Conservation (phyloP, 345 rosid species). For the Lepidium aucheri region DNA sequence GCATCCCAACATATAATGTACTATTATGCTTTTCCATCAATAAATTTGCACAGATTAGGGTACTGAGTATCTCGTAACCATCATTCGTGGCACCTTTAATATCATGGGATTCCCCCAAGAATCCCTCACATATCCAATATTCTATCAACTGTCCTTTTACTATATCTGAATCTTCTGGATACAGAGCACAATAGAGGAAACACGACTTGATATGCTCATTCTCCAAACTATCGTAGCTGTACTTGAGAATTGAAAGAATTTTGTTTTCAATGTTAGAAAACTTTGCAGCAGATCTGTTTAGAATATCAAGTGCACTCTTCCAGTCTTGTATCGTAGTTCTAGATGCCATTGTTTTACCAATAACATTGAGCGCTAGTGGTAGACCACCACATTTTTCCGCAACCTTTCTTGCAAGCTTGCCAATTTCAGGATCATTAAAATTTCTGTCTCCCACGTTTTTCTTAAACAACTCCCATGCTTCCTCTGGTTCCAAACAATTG, state of each 20-base stretch:
- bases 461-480: background rate
- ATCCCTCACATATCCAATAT: background rate
- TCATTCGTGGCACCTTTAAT: background rate
- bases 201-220: background rate
- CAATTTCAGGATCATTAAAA: background rate
- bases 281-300: background rate
- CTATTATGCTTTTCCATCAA: too few relatives aligned
- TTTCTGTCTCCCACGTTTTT: background rate
- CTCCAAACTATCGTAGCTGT: background rate
- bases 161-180: background rate
- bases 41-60: background rate
- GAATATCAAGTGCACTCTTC: background rate
- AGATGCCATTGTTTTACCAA: constrained; percentile 21
- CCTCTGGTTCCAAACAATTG: background rate
- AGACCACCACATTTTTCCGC: background rate
- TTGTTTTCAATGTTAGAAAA: background rate
- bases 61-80: background rate
- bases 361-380: background rate
- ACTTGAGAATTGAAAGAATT: background rate
- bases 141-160: background rate
- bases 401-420: background rate
- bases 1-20: background rate
- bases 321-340: constrained; percentile 19
- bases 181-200: background rate
- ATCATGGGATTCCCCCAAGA: background rate